Evolutionary conservation across 1,284 basidiomycete genomes (phyloP).

Genomic region (Cutaneotrichosporon cyanovorans): DNA sequence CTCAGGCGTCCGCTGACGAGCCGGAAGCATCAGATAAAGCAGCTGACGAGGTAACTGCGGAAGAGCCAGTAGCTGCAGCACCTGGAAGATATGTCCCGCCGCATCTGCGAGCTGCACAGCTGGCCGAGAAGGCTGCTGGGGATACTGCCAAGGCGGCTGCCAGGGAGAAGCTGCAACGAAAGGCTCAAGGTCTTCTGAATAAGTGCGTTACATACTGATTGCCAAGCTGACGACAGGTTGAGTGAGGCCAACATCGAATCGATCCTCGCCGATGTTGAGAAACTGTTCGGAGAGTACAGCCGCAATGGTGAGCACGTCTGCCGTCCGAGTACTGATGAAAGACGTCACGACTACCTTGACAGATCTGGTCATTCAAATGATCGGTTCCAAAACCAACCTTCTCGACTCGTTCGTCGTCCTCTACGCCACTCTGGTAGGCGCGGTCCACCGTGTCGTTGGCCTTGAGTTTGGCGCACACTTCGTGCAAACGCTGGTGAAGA

Average conservation of each 20-base stretch:
- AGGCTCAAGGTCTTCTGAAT: conserved; percentile 82
- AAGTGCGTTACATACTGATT: conserved; percentile 50
- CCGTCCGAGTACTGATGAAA: conserved; percentile 32
- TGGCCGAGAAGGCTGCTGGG: conserved; percentile 34
- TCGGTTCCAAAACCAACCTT: conserved; percentile 71
- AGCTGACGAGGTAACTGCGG: neutral
- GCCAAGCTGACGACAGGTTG: conserved; percentile 52
- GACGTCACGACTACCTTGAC: conserved; percentile 79
- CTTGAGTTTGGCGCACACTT: conserved; percentile 73
- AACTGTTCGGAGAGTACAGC: conserved; percentile 66
- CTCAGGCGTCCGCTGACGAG: conserved; percentile 14
- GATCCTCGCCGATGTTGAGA: conserved; percentile 70
- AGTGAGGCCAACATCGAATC: conserved; percentile 82
- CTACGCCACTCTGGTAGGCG: conserved; percentile 79
- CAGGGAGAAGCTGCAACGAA: conserved; percentile 61
- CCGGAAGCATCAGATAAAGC: neutral
- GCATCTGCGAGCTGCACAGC: conserved; percentile 45
- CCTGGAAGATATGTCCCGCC: conserved; percentile 50
- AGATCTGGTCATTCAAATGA: conserved; percentile 69
- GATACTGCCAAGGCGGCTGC: conserved; percentile 50
- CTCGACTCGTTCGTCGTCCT: conserved; percentile 88
- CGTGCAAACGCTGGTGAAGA: conserved; percentile 46
- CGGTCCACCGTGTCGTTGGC: conserved; percentile 75
- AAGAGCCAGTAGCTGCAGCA: neutral
- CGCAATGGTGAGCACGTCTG: conserved; percentile 59